Base-by-base conservation (phyloP, 331 rosid genomes). In the Arachis monticola region DNA sequence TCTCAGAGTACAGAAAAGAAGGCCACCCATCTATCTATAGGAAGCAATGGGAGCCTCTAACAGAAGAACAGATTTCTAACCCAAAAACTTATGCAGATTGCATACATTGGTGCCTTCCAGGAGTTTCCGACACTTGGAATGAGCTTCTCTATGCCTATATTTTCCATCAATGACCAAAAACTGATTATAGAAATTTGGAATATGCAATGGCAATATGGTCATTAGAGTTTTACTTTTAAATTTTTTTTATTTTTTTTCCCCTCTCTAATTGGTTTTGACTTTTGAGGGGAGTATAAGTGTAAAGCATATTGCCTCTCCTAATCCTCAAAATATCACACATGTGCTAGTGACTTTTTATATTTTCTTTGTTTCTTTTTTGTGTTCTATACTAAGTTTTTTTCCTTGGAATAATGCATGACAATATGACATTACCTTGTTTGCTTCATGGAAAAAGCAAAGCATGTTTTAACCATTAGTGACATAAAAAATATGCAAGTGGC, bases 81-180 rank as follows among this genome's bases (percentile, higher is more conserved):
- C 97, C 96, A 14, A 87, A 81, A 22, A 78, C 59, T 67, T 91
- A 91, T 66, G 94, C 98, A 6, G 97, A 93, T 83, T 93, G 98
- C 77, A 87, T 87, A 6, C 97, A 91, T 75, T 93, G 98, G 98
- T 93, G 97, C 60, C 97, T 91, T 7, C 97, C 95, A 51, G 98
- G 98, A 14, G 87, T 91, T 3, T 91, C 98, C 17, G 98, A 93
- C 62, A 86, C 86, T 0, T 93, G 98, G 98, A 93, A 91, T 80
- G 88, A 89, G 59, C 82, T 93, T 48, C 88, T 91, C 40, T 91
- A 85, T 80, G 85, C 93, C 56, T 77, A 80, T 44, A 80, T 93
- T 80, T 81, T 85, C 1, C 75, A 61, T 41, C 77, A 38, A 81
- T 83, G 63, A 86, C 79, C 64, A 51, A 41, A 13, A 5, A 35